A percentile compares a stretch with the other conserved stretches of the same genome.
These are phyloP conservation scores for Backusella westeae DNA, from an alignment of 192 early-diverging fungal genomes.

Conservation along the genomic window DNA sequence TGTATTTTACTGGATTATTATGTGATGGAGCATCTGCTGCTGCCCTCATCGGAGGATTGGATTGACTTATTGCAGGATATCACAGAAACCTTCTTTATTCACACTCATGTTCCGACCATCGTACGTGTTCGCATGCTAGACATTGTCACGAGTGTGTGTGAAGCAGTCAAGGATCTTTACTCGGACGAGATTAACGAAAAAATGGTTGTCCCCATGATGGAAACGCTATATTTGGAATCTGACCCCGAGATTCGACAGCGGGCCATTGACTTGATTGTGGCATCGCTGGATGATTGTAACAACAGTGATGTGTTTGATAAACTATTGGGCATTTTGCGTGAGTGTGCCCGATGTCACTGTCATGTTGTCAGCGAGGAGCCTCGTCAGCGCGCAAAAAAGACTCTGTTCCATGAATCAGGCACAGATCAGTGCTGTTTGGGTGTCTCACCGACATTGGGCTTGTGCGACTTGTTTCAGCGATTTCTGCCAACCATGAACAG, in stretches of 20 bases:
- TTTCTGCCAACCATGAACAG: slow-evolving; percentile 35
- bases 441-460: slow-evolving; percentile 36
- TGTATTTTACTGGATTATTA: slow-evolving; percentile 50
- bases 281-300: slow-evolving; percentile 27
- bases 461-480: slow-evolving; percentile 48
- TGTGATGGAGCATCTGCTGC: slow-evolving; percentile 45
- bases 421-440: slow-evolving; percentile 32
- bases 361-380: not conserved
- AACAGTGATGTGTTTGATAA: slow-evolving; percentile 32
- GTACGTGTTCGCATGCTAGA: slow-evolving; percentile 36
- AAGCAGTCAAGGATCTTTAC: slow-evolving; percentile 51
- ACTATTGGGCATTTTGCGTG: slow-evolving; percentile 34
- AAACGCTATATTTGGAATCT: slow-evolving; percentile 34
- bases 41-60: slow-evolving; percentile 56
- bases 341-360: slow-evolving; percentile 42
- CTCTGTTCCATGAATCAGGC: not conserved
- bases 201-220: slow-evolving; percentile 48
- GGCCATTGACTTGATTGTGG: slow-evolving; percentile 40
- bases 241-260: slow-evolving; percentile 34
- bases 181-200: slow-evolving; percentile 38
- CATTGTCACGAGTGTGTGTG: slow-evolving; percentile 48
- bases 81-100: slow-evolving; percentile 41
- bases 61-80: slow-evolving; percentile 43
- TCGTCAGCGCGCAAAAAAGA: not conserved
- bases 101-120: slow-evolving; percentile 13